Base-by-base conservation (phyloP, 2,329 filamentous ascomycete genomes). In the Monilinia fructigena region DNA sequence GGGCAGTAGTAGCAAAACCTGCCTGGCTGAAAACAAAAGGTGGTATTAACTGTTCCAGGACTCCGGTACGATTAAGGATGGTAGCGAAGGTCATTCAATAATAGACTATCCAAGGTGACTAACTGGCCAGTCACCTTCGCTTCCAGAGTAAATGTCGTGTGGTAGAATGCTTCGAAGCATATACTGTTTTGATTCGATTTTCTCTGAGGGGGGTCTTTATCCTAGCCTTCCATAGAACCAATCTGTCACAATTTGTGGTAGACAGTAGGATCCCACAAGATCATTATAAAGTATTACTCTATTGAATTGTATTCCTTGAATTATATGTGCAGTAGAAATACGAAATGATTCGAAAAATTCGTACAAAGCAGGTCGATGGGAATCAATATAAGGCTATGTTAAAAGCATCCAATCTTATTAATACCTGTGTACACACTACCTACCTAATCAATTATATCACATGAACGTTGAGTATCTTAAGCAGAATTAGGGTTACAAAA, bases 51-150 rank as follows among this genome's bases (percentile, higher is more conserved):
- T 10, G n/a, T 42, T 14, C 18, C 18, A 16, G 31, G 45, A 61
- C 11, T 28, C 23, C 38, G 4, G 8, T 18, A 20, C 20, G n/a
- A 50, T 60, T 38, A 18, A 60, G 28, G 23, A 61, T 61, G 31
- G 20, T 47, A 61, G 45, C 8, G 6, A 60, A 40, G 14, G 14
- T 11, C 31, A 12, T 50, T 45, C 20, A 2, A 35, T 7, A 26
- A 50, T 20, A n/a, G 4, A 61, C 7, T 61, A 48, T 40, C 14
- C 4, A 61, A 18, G 50, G 58, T 50, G 58, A 61, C 50, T 61
- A 50, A n/a, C 28, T 14, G 4, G 23, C n/a, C 20, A 50, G 23
- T 28, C n/a, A 50, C 31, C 4, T 35, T 16, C 12, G 26, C 14
- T 26, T 26, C 23, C 14, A 23, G 23, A 16, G 23, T 52, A 16